phyloP scores from a whole-genome alignment of 148 eudicot species.

The Arctostaphylos glauca region DNA sequence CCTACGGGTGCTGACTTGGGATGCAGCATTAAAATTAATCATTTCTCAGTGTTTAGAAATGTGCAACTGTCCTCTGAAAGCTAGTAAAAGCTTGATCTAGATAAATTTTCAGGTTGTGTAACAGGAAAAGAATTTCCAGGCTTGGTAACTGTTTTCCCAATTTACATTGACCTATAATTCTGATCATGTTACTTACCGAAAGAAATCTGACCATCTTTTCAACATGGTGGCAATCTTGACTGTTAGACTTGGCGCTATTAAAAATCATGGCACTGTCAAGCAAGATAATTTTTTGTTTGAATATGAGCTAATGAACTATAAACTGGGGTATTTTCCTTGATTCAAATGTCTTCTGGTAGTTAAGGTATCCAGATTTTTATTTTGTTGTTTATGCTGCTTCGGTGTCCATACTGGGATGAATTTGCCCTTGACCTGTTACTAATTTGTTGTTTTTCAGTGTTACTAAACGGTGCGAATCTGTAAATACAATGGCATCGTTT shows the following conservation, averaged over 20 bases:
- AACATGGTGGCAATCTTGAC: not conserved
- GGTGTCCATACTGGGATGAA: not conserved
- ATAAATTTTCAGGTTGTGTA: not conserved
- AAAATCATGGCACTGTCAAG: not conserved
- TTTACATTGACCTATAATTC: not conserved
- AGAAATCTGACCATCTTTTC: not conserved
- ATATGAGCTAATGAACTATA: not conserved
- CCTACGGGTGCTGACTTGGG: not conserved
- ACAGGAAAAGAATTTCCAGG: not conserved
- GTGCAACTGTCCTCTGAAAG: not conserved
- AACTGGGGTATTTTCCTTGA: not conserved
- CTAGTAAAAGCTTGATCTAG: not conserved
- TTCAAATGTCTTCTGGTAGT: not conserved
- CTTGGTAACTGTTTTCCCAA: not conserved
- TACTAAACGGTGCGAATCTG: constrained; percentile 68
- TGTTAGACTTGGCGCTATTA: not conserved
- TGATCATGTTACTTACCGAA: not conserved
- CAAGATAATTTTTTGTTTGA: not conserved
- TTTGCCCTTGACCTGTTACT: constrained; percentile 15
- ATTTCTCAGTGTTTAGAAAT: not conserved
- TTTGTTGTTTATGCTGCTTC: constrained; percentile 9
- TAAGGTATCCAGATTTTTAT: not conserved
- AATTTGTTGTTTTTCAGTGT: constrained; percentile 33
- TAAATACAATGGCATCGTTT: constrained; percentile 83
- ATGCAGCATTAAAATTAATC: not conserved